phyloP scores from a whole-genome alignment of 257 asterid species.

The Ehretia macrophylla region DNA sequence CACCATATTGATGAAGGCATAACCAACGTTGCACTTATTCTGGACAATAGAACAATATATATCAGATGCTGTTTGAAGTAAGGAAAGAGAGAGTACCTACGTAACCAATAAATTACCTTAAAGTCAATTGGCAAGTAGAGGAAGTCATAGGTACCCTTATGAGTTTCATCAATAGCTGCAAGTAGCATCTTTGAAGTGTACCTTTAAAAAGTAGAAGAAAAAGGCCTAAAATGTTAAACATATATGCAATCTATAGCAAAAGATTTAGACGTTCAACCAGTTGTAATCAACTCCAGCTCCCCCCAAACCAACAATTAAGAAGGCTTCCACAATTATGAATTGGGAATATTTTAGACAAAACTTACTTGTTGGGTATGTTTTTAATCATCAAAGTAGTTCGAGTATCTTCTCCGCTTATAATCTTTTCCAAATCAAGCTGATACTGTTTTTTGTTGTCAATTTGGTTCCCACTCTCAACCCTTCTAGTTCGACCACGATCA shows the following conservation, averaged over 20 bases:
- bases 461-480: constrained; percentile 60
- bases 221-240: constrained; percentile 8
- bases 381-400: constrained; percentile 95
- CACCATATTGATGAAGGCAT: constrained; percentile 94
- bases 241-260: too few relatives aligned
- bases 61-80: constrained; percentile 4
- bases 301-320: too few relatives aligned
- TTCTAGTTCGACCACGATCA: constrained; percentile 73
- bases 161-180: constrained; percentile 83
- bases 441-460: constrained; percentile 74
- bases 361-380: constrained; percentile 98
- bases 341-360: background rate
- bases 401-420: constrained; percentile 65
- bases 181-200: constrained; percentile 97
- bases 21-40: constrained; percentile 98
- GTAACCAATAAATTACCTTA: constrained; percentile 49
- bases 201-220: constrained; percentile 35
- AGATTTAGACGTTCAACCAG: too few relatives aligned
- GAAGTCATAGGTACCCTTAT: constrained; percentile 87
- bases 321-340: too few relatives aligned
- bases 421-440: constrained; percentile 88
- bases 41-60: constrained; percentile 30
- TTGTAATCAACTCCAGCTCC: too few relatives aligned
- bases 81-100: constrained; percentile 6
- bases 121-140: constrained; percentile 95